Base-by-base conservation (phyloP, 345 rosid species). In the Noccaea caerulescens region DNA sequence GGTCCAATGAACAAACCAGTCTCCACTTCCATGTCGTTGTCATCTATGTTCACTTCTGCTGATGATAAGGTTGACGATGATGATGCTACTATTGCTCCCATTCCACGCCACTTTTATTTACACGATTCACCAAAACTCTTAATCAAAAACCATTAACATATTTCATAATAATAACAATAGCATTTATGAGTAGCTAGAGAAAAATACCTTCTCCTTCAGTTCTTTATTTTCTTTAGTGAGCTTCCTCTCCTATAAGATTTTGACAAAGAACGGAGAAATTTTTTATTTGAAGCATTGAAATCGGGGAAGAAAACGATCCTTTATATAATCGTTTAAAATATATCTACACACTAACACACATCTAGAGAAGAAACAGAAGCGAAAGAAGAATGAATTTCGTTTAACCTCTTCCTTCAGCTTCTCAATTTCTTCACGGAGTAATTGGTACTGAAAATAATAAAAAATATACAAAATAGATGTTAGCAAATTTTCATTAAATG, bases 1-100 rank as follows among this genome's bases (percentile, higher is more conserved):
- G 76, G 92, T 44, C 97, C 95, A 42, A 88, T 88, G 80, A 74
- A 83, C 82, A 91, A 71, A 72, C 78, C 84, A 7, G 97, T 91
- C 85, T 91, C 92, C 80, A 75, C 79, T 75, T 75, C 79, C 79
- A 61, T 75, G 45, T 44, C 64, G 53, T 51, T 51, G 23, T 53
- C 69, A 5, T 68, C 63, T 10, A 74, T 69, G 62, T 46, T 71
- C 59, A 16, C 70, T 50, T 61, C 68, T 12, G 69, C 25, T 42
- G 54, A 69, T 58, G 71, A 75, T 13, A 47, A 46, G 36, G 37
- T 36, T 36, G 58, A 73, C 25, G 71, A 58, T 9, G 65, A 43
- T 53, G 38, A 42, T 51, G 72, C 71, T 42, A 18, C 13, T 30
- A 33, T 41, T 63, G 45, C 66, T 47, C 73, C 71, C 72, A 58